Percentiles rank a stretch among this genome's conserved stretches.
phyloP scores from a whole-genome alignment of 495 filamentous ascomycete genomes.

The Penicillium fimorum region DNA sequence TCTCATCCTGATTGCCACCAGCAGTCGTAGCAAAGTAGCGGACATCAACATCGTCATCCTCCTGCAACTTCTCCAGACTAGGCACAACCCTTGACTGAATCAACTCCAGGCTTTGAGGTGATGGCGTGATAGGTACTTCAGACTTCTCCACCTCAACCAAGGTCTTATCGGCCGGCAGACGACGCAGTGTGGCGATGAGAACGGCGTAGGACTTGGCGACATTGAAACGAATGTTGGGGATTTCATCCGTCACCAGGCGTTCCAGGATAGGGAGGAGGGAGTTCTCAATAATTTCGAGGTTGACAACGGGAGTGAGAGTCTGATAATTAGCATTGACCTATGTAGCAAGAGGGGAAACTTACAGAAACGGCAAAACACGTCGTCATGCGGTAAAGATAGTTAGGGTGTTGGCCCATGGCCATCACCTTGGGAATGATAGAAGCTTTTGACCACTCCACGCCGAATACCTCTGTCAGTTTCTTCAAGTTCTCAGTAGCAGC shows the following conservation, averaged over 20 bases:
- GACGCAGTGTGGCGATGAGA: conserved; percentile 83
- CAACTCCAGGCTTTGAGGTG: conserved; percentile 72
- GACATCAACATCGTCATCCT: conserved; percentile 96
- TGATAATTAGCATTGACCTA: conserved; percentile 43
- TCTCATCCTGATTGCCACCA: conserved; percentile 48
- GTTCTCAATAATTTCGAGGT: conserved; percentile 83
- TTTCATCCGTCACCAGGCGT: conserved; percentile 85
- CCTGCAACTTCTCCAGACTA: conserved; percentile 88
- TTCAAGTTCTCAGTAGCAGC: conserved; percentile 95
- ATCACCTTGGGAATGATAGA: conserved; percentile 98
- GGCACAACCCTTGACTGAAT: conserved; percentile 87
- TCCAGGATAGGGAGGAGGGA: conserved; percentile 96
- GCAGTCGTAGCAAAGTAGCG: conserved; percentile 87
- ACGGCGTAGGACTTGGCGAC: conserved; percentile 95
- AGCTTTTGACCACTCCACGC: conserved; percentile 95
- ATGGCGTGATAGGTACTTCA: conserved; percentile 59
- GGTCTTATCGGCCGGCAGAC: conserved; percentile 84
- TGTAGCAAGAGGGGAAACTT: conserved; percentile 38
- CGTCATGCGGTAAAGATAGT: conserved; percentile 99
- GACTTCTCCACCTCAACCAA: conserved; percentile 80
- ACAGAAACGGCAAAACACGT: conserved; percentile 98
- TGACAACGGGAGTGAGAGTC: conserved; percentile 93
- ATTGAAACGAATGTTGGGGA: conserved; percentile 99
- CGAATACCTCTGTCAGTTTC: conserved; percentile 97
- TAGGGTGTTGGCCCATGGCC: conserved; percentile 95